Percentiles rank a stretch among this genome's conserved stretches.
Conservation (phyloP, 2,329 filamentous ascomycete species). For the Metarhizium robertsii region DNA sequence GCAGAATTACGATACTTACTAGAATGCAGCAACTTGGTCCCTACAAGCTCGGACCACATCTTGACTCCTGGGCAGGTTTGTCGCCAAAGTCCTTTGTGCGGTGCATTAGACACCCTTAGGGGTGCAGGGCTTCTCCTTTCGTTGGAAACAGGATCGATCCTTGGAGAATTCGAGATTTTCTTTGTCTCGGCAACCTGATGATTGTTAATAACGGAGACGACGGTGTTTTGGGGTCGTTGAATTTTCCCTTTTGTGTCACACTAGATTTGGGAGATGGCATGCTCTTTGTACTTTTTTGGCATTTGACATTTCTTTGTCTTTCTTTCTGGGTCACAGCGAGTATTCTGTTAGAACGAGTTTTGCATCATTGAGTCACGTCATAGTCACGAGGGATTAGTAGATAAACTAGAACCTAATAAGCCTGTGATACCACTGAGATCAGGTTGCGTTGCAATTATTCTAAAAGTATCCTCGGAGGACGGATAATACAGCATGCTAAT, state of each 20-base stretch:
- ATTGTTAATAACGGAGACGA: neutral
- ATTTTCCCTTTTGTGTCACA: neutral
- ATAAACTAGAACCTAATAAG: neutral
- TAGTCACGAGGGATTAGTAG: neutral
- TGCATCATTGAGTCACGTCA: neutral
- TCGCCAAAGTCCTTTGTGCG: neutral
- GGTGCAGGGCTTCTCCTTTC: neutral
- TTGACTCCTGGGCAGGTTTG: neutral
- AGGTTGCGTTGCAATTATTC: neutral
- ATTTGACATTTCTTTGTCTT: neutral
- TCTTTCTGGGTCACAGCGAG: neutral
- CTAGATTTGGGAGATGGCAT: neutral
- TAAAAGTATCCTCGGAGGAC: neutral
- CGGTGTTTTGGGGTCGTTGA: neutral
- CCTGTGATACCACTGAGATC: neutral
- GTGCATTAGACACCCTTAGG: neutral
- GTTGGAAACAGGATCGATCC: neutral
- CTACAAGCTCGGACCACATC: neutral
- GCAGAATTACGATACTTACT: conserved; percentile 28
- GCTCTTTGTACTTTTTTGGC: neutral
- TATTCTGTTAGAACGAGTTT: neutral
- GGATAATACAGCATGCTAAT: neutral
- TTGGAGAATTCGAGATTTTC: neutral
- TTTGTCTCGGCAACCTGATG: neutral
- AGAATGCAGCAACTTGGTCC: conserved; percentile 6